A percentile compares a stretch with the other conserved stretches of the same genome.
Conservation (phyloP, 495 filamentous ascomycete genomes). For the Hyaloscypha bicolor region DNA sequence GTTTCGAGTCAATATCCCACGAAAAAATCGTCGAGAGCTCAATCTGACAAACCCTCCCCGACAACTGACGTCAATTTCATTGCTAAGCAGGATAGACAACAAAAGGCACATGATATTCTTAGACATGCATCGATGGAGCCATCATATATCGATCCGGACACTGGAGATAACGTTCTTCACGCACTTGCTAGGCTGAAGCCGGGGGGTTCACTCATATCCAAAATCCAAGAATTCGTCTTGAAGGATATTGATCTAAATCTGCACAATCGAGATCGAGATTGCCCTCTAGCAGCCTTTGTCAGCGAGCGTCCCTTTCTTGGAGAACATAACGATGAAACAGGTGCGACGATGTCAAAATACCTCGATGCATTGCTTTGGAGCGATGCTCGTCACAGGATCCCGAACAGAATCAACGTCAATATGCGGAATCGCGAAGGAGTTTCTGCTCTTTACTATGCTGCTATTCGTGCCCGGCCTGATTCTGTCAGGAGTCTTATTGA, state of each 20-base stretch:
- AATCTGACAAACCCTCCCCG: not conserved
- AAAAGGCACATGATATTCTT: not conserved
- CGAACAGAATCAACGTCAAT: conserved; percentile 28
- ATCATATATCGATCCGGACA: conserved; percentile 15
- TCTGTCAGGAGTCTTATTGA: conserved; percentile 28
- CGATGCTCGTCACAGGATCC: conserved; percentile 13
- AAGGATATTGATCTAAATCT: conserved; percentile 23
- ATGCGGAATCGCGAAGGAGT: conserved; percentile 25
- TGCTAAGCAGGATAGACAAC: not conserved
- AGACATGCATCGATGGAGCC: conserved; percentile 1
- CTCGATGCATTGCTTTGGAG: conserved; percentile 28
- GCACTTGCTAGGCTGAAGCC: conserved; percentile 16
- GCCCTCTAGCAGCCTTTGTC: conserved; percentile 15
- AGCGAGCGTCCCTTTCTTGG: conserved; percentile 9
- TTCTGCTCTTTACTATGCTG: conserved; percentile 25
- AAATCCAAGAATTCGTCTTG: conserved; percentile 8
- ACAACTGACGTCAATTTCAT: not conserved
- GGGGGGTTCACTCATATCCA: not conserved
- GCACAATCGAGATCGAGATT: conserved; percentile 14
- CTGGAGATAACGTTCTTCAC: conserved; percentile 23
- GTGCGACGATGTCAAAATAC: conserved; percentile 31
- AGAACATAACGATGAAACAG: conserved; percentile 18
- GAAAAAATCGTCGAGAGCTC: not conserved
- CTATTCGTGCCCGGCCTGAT: conserved; percentile 24
- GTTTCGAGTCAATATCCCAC: conserved; percentile 3